A percentile compares a stretch with the other conserved stretches of the same genome.
Conservation (phyloP, 345 rosid genomes). For the Citrus cavaleriei region DNA sequence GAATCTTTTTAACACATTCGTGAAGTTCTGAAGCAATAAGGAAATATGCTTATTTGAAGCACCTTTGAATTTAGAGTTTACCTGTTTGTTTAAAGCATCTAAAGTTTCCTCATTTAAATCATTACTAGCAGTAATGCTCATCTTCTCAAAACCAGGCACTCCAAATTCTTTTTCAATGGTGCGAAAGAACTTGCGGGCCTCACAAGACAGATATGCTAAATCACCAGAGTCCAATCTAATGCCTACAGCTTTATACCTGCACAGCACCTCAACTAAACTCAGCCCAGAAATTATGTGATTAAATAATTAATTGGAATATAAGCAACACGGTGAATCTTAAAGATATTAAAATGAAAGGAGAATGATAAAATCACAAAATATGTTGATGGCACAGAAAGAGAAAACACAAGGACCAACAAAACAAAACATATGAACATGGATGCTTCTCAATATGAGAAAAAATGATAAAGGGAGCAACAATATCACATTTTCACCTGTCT, state of each 20-base stretch:
- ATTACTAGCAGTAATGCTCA: constrained; percentile 79
- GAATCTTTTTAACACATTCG: neutral
- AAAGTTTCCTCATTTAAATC: constrained; percentile 96
- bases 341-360: neutral
- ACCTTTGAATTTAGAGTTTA: constrained; percentile 15
- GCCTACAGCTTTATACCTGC: constrained; percentile 84
- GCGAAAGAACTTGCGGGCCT: constrained; percentile 66
- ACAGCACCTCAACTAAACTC: constrained; percentile 19
- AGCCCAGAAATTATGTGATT: neutral
- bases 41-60: neutral
- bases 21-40: neutral
- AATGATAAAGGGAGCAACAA: neutral
- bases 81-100: constrained; percentile 96
- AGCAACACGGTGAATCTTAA: neutral
- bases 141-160: constrained; percentile 69
- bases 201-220: constrained; percentile 80
- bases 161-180: constrained; percentile 68
- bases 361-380: constrained; percentile 1
- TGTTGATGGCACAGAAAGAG: neutral
- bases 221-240: constrained; percentile 98
- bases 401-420: neutral
- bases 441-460: neutral
- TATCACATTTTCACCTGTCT: neutral
- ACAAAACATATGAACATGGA: neutral
- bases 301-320: neutral